Base-by-base conservation (phyloP, 306 rosid species). In the Quercus gilva region DNA sequence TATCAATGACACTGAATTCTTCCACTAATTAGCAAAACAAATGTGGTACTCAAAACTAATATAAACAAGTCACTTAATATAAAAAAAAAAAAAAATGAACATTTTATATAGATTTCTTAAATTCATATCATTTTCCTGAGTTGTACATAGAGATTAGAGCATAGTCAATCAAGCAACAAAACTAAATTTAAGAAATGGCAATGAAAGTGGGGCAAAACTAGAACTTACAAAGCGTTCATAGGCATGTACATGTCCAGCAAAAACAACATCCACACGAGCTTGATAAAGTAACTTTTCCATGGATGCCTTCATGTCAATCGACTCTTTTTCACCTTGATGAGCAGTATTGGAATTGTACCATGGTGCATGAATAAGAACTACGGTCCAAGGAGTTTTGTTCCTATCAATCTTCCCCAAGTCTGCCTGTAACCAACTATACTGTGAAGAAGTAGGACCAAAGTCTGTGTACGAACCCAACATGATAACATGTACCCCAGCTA, bases 391-490 rank as follows among this genome's bases (percentile, higher is more conserved):
- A 8, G 98, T 89, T 18, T 76, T 91, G 0, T 4, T 17, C 1
- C 98, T 79, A 26, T 91, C 81, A 5, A 92, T 60, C 82, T 88
- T 89, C 2, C 53, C 6, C 84, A 95, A 83, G 74, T 91, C 94
- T 1, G 69, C 58, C 55, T 80, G 63, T 23, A 95, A 88, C 99
- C 99, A 95, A 31, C 60, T 33, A 58, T 86, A 95, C 72, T 95
- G 99, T 0, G 86, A 15, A 6, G 99, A 95, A 10, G 2, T 45
- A 0, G 78, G 18, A 60, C 60, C 80, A 26, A 93, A 93, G 20
- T 90, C 88, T 0, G 97, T 57, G 75, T 95, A 95, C 0, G 98
- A 95, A 9, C 98, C 99, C 49, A 95, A 33, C 99, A 95, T 95
- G 86, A 90, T 84, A 2, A 91, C 89, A 77, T 91, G 99, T 19